phyloP scores from a whole-genome alignment of 768 basidiomycete species.

The Pleurotus eryngii region DNA sequence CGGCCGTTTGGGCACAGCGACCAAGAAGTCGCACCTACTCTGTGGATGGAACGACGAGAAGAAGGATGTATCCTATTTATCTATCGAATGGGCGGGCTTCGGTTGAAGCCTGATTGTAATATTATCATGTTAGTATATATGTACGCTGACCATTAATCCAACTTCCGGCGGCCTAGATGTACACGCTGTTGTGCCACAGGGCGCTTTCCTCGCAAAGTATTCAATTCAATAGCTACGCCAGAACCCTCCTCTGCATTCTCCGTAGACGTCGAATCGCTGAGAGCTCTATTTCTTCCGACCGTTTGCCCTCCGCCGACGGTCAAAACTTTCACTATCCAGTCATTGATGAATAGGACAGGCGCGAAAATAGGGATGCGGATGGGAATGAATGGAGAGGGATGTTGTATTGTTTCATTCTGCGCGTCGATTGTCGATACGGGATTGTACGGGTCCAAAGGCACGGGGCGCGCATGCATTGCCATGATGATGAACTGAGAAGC shows the following conservation, averaged over 20 bases:
- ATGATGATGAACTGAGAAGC: conserved; percentile 73
- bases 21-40: conserved; percentile 92
- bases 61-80: conserved; percentile 66
- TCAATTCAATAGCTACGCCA: conserved; percentile 24
- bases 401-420: conserved; percentile 43
- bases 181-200: conserved; percentile 25
- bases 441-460: conserved; percentile 74
- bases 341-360: conserved; percentile 71
- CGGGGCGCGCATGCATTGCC: conserved; percentile 73
- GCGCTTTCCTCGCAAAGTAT: conserved; percentile 16
- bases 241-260: conserved; percentile 63
- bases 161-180: conserved; percentile 43
- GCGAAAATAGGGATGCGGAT: conserved; percentile 78
- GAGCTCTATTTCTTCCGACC: conserved; percentile 14
- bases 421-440: conserved; percentile 32
- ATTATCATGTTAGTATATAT: neutral
- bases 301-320: conserved; percentile 45
- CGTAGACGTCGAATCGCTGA: conserved; percentile 39
- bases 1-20: conserved; percentile 92
- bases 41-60: conserved; percentile 83
- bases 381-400: conserved; percentile 77
- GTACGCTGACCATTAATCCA: conserved; percentile 33
- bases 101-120: conserved; percentile 41
- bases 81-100: conserved; percentile 90
- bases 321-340: conserved; percentile 59